Percentiles rank a stretch among this genome's conserved stretches.
Conservation (phyloP, 331 rosid genomes). For the Acacia pycnantha region DNA sequence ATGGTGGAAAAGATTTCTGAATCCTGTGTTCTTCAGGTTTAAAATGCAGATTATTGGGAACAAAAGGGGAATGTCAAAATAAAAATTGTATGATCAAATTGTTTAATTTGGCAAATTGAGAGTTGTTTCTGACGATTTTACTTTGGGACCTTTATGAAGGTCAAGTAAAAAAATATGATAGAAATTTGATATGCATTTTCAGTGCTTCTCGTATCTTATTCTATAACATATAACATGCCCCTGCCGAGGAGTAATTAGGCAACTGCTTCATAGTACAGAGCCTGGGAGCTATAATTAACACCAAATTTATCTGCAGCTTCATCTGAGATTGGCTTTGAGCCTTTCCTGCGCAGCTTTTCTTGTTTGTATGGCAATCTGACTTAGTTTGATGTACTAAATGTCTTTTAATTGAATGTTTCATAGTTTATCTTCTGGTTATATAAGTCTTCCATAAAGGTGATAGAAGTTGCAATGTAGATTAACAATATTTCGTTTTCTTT, state of each 20-base stretch:
- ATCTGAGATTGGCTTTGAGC: neutral
- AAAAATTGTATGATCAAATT: neutral
- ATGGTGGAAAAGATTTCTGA: neutral
- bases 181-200: neutral
- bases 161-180: neutral
- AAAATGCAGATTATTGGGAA: neutral
- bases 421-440: neutral
- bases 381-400: neutral
- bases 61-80: neutral
- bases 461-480: neutral
- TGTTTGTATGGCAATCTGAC: neutral
- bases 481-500: conserved; percentile 8
- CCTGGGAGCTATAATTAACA: neutral
- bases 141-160: neutral
- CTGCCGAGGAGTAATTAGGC: neutral
- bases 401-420: conserved; percentile 4
- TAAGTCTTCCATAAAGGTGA: conserved; percentile 13
- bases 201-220: neutral
- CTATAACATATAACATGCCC: neutral
- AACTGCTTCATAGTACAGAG: neutral
- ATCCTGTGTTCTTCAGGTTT: neutral
- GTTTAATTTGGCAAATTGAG: conserved; percentile 19
- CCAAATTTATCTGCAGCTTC: conserved; percentile 8
- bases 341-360: neutral
- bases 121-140: neutral